Conservation (phyloP, 2,329 filamentous ascomycete species). For the Fusarium fracticaudum region DNA sequence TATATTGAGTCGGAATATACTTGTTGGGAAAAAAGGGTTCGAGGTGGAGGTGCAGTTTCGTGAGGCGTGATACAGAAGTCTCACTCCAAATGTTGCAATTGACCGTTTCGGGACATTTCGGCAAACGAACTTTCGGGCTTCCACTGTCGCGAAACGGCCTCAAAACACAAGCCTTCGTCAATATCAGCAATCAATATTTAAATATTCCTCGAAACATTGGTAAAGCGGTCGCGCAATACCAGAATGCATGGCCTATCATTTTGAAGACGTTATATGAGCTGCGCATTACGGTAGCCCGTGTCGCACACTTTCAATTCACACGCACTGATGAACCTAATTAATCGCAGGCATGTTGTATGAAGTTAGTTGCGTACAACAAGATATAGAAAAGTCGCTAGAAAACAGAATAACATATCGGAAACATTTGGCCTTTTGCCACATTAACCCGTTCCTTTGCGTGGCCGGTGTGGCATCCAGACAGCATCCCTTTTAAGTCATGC, state of each 20-base stretch:
- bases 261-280: not conserved
- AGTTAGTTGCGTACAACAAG: conserved; percentile 37
- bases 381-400: conserved; percentile 39
- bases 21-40: not conserved
- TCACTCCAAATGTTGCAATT: not conserved
- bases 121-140: conserved; percentile 1
- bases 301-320: not conserved
- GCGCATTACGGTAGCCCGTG: conserved; percentile 11
- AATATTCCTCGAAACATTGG: not conserved
- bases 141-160: conserved; percentile 24
- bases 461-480: conserved; percentile 36
- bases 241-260: not conserved
- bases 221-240: conserved; percentile 14
- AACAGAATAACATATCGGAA: conserved; percentile 33
- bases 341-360: conserved; percentile 17
- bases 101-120: not conserved
- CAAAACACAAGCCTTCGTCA: not conserved
- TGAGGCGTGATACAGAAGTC: not conserved
- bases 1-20: not conserved
- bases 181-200: not conserved
- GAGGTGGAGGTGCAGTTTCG: not conserved
- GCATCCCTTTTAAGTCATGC: conserved; percentile 12
- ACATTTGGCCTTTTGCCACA: conserved; percentile 23
- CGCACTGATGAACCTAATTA: not conserved
- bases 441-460: conserved; percentile 23